phyloP scores from a whole-genome alignment of 306 rosid species.

The Prunus mira region DNA sequence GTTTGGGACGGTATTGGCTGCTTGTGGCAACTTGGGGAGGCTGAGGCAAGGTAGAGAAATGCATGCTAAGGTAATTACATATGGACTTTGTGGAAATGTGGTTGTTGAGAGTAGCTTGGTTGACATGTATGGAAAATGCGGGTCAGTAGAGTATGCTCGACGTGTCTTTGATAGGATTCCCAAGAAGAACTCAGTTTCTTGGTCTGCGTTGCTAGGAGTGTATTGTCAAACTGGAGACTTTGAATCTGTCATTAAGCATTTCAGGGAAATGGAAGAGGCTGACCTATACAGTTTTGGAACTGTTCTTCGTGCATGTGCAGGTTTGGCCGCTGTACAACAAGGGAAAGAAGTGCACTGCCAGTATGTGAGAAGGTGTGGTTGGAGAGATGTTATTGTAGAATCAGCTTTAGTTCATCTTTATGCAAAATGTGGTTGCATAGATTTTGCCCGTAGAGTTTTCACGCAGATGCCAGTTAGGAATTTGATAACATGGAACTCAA shows the following conservation, averaged over 20 bases:
- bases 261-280: constrained; percentile 52
- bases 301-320: constrained; percentile 75
- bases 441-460: constrained; percentile 55
- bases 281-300: constrained; percentile 72
- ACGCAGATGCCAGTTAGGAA: constrained; percentile 51
- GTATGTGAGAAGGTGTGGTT: constrained; percentile 72
- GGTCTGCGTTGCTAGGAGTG: constrained; percentile 75
- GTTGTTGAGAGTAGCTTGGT: constrained; percentile 84
- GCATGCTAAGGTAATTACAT: constrained; percentile 57
- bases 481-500: constrained; percentile 86
- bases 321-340: constrained; percentile 60
- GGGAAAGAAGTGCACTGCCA: constrained; percentile 92
- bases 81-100: constrained; percentile 61
- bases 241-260: constrained; percentile 55
- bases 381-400: constrained; percentile 75
- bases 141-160: constrained; percentile 40
- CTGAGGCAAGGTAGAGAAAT: constrained; percentile 63
- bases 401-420: constrained; percentile 87
- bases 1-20: constrained; percentile 63
- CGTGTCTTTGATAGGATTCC: constrained; percentile 64
- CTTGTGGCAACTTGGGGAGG: constrained; percentile 73
- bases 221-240: constrained; percentile 69
- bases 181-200: constrained; percentile 60
- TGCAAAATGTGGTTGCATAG: constrained; percentile 78
- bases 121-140: constrained; percentile 95